Evolutionary conservation across 139 green algal species (phyloP), one percentile per base, ranked within the genome.

Genomic region (Tetraselmis striata): DNA sequence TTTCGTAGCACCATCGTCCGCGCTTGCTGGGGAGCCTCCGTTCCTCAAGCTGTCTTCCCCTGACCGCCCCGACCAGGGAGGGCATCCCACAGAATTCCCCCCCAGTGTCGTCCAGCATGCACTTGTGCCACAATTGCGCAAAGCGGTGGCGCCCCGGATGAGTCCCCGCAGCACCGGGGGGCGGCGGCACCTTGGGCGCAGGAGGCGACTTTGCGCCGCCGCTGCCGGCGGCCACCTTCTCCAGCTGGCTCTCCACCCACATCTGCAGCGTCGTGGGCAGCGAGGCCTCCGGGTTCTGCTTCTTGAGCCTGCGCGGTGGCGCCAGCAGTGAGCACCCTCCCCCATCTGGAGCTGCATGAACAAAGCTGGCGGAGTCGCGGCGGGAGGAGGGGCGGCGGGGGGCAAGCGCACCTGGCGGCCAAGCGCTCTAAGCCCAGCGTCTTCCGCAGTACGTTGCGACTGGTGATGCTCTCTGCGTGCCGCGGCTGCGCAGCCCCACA

Each of bases 401-500:
- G n/a, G n/a, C n/a, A n/a, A n/a, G 18, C 45, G 11, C 45, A 67
- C 45, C 18, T 67, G 18, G 45, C 45, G 5, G 77, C 77, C 28
- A 32, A 2, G 18, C 77, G 31, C 29, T 80, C 77, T n/a, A 80
- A 22, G 23, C 77, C 77, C 2, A 80, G 77, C 2, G 77, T 28
- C 77, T 80, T 80, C 77, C 77, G 2, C 2, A 80, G 29, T 2
- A 80, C 77, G 77, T 32, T 80, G 29, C 32, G 31, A n/a, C 32
- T 80, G 2, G 77, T 80, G 77, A 80, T 80, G 27, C 27, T 59
- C 2, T 31, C 18, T 2, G 28, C 77, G 77, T 80, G 29, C 29
- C 77, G 30, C 24, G 77, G 77, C 77, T 67, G 45, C 45, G 45
- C n/a, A n/a, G n/a, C n/a, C n/a, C 5, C 45, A 67, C 11, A 67